Percentiles rank a stretch among this genome's conserved stretches.
Evolutionary conservation across 306 rosid genomes (phyloP).

Genomic region (Neltuma alba): DNA sequence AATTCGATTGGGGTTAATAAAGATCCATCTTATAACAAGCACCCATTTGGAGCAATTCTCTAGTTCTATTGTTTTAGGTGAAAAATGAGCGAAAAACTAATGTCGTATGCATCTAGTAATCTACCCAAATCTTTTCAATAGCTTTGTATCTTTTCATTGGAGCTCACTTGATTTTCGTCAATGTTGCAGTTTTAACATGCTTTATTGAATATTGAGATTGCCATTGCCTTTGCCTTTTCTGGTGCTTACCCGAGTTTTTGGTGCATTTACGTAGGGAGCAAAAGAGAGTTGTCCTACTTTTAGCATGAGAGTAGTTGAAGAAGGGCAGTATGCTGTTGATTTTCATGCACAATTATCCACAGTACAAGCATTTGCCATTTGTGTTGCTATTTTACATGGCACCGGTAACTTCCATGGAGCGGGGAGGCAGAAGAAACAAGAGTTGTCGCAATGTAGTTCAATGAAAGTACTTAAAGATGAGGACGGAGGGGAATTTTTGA

Average conservation of each 20-base stretch:
- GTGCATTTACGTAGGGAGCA: slow-evolving; percentile 57
- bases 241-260: slow-evolving; percentile 15
- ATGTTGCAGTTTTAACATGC: not conserved
- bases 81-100: not conserved
- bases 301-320: slow-evolving; percentile 69
- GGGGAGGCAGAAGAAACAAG: slow-evolving; percentile 46
- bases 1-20: too few species aligned
- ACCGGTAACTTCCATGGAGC: slow-evolving; percentile 11
- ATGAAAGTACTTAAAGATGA: slow-evolving; percentile 70
- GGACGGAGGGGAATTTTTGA: slow-evolving; percentile 63
- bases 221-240: slow-evolving; percentile 21
- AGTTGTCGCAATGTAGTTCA: slow-evolving; percentile 57
- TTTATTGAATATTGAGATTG: slow-evolving; percentile 13
- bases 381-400: slow-evolving; percentile 83
- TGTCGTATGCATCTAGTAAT: not conserved
- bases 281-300: slow-evolving; percentile 74
- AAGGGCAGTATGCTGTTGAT: slow-evolving; percentile 79
- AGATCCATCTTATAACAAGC: not conserved
- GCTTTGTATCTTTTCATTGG: not conserved
- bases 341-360: slow-evolving; percentile 88
- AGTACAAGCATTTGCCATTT: slow-evolving; percentile 87
- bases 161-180: not conserved
- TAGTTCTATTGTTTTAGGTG: not conserved
- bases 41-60: not conserved
- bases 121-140: not conserved